A percentile compares a stretch with the other conserved stretches of the same genome.
These are phyloP conservation scores for Kodamaea restingae DNA, from an alignment of 805 yeast genomes.

Conservation along the genomic window DNA sequence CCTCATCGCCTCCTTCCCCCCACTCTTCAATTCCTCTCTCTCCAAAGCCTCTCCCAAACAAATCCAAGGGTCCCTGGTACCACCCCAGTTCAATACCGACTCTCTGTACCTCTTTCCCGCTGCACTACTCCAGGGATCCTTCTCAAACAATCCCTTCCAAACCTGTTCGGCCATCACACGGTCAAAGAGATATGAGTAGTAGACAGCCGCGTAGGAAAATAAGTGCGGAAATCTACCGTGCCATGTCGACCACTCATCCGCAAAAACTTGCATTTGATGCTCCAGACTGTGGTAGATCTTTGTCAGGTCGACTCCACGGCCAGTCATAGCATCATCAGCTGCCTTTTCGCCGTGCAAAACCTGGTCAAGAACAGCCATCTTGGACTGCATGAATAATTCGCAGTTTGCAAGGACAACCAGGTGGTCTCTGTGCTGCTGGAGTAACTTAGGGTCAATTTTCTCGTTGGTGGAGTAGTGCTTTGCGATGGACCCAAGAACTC, in stretches of 20 bases:
- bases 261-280: constrained; percentile 52
- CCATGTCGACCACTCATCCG: constrained; percentile 75
- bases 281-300: constrained; percentile 66
- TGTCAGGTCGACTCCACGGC: constrained; percentile 49
- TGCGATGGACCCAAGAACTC: constrained; percentile 72
- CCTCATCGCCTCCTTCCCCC: constrained; percentile 71
- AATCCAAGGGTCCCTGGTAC: constrained; percentile 83
- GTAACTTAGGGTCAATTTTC: constrained; percentile 47
- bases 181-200: constrained; percentile 87
- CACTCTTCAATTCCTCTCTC: constrained; percentile 53
- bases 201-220: constrained; percentile 89
- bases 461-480: constrained; percentile 65
- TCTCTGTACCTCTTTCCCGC: constrained; percentile 76
- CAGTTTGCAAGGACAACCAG: constrained; percentile 55
- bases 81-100: constrained; percentile 87
- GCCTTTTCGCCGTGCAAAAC: constrained; percentile 52
- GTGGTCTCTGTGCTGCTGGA: constrained; percentile 50
- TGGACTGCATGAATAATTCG: constrained; percentile 81
- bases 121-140: constrained; percentile 63
- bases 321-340: constrained; percentile 14
- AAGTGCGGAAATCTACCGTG: constrained; percentile 93
- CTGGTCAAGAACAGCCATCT: constrained; percentile 89
- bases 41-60: constrained; percentile 79
- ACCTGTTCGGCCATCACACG: constrained; percentile 86
- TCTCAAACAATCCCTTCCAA: constrained; percentile 68